These are phyloP conservation scores for Sugiyamaella neomexicana DNA, from an alignment of 1,139 yeast species.

Conservation along the genomic window DNA sequence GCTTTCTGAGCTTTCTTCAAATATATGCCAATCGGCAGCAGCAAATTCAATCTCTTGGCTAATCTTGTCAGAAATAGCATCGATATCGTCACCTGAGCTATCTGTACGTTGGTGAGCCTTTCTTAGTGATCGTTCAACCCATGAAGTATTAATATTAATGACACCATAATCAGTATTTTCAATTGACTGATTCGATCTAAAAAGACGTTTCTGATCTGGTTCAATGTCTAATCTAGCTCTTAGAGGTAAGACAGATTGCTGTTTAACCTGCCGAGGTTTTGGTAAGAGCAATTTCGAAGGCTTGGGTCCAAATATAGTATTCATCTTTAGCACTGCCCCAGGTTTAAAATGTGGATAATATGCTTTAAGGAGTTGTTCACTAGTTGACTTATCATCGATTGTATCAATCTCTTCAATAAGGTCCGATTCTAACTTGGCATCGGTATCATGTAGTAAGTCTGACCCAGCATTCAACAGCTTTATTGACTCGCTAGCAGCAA, in stretches of 20 bases:
- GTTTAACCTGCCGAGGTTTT: conserved; percentile 49
- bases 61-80: not conserved
- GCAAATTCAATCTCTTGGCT: conserved; percentile 18
- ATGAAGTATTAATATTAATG: conserved; percentile 19
- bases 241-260: conserved; percentile 61
- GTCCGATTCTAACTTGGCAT: conserved; percentile 14
- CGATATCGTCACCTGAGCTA: not conserved
- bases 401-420: conserved; percentile 23
- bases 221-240: conserved; percentile 44
- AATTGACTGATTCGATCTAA: conserved; percentile 24
- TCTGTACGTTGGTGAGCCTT: not conserved
- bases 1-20: conserved; percentile 3
- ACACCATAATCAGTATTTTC: conserved; percentile 4
- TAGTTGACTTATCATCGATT: conserved; percentile 22
- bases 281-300: conserved; percentile 57
- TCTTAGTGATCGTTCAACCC: conserved; percentile 6
- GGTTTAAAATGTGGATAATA: conserved; percentile 66
- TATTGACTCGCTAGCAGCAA: conserved; percentile 18
- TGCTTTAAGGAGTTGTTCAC: conserved; percentile 35
- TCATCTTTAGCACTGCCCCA: conserved; percentile 62
- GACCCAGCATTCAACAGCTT: conserved; percentile 21
- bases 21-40: conserved; percentile 20
- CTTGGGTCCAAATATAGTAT: conserved; percentile 62
- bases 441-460: conserved; percentile 19
- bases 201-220: conserved; percentile 42